Conservation (phyloP, 768 basidiomycete species). For the Gloeopeniophorella convolvens region DNA sequence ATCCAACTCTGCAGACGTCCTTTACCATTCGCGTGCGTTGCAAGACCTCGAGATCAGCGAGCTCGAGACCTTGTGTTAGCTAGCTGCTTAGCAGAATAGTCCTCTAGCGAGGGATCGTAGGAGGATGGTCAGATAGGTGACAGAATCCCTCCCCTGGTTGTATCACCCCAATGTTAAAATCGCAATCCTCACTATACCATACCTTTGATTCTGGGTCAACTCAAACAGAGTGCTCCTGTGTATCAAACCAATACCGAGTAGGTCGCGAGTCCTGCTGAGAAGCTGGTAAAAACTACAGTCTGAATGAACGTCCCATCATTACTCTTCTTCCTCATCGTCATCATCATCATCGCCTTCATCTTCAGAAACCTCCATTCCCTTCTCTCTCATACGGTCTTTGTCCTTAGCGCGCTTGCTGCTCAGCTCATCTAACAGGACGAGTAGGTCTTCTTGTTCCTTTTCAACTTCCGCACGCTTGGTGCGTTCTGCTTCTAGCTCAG, state of each 20-base stretch:
- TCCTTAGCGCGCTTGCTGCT: slow-evolving; percentile 79
- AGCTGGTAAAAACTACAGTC: not conserved
- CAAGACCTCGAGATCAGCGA: too few species aligned
- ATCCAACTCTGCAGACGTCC: too few species aligned
- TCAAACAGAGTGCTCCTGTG: too few species aligned
- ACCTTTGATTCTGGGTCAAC: too few species aligned
- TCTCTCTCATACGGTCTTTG: slow-evolving; percentile 67
- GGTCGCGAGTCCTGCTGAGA: not conserved
- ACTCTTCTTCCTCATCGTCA: slow-evolving; percentile 31
- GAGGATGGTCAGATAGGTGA: too few species aligned
- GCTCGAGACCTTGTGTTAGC: too few species aligned
- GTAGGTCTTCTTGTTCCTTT: slow-evolving; percentile 93
- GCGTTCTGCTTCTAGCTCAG: slow-evolving; percentile 47
- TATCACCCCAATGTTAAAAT: too few species aligned
- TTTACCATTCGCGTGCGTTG: too few species aligned
- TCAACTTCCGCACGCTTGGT: slow-evolving; percentile 75
- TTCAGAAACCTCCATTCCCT: slow-evolving; percentile 85
- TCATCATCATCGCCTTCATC: slow-evolving; percentile 80
- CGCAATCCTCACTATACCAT: too few species aligned
- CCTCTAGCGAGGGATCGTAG: too few species aligned
- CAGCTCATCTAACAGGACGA: slow-evolving; percentile 90
- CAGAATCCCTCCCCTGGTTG: too few species aligned
- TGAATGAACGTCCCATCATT: not conserved
- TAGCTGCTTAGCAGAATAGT: too few species aligned
- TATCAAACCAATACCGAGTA: not conserved